Evolutionary conservation across 495 filamentous ascomycete genomes (phyloP), one percentile per base, ranked within the genome.

Genomic region (Neurospora sp.): DNA sequence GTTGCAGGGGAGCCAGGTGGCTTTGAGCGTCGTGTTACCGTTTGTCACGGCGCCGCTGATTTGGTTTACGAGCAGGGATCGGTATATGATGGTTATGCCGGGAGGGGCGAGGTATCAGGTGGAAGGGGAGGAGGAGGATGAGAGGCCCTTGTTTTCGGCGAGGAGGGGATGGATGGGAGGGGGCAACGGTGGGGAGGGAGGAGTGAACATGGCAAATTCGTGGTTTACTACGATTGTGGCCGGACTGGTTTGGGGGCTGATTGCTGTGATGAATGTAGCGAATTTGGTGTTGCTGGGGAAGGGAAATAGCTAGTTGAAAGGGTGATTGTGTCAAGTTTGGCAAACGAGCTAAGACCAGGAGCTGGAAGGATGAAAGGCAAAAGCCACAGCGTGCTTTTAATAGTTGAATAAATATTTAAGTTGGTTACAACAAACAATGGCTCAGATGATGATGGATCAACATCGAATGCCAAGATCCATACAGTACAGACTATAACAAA

Each of bases 21-120:
- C 89, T 2, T 81, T 97, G 48, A 93, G 90, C 74, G 86, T 94
- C 4, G 90, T 93, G 38, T 81, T 97, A 41, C 94, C 94, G 0
- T 93, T 97, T 77, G 89, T 95, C 39, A 89, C 87, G 12, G 93
- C 92, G 4, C 94, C 94, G 22, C 82, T 97, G 27, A 91, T 97
- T 74, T 97, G 90, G 79, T 97, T 97, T 76, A 97, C 94, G 1
- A 93, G 91, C 73, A 84, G 90, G 61, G 90, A 90, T 73, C 87
- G 88, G 74, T 96, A 92, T 78, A 97, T 97, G 94, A 91, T 86
- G 31, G 93, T 93, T 7, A 77, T 81, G 74, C 73, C 74, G 17
- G 78, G 82, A 68, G 70, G 72, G 70, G 79, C 83, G 27, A 71
- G 81, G 40, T 78, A 79, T 39, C 79, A 76, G 22, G 71, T 71